phyloP scores from a whole-genome alignment of 441 rosid species.

The Bocquillonia castaneifolia region DNA sequence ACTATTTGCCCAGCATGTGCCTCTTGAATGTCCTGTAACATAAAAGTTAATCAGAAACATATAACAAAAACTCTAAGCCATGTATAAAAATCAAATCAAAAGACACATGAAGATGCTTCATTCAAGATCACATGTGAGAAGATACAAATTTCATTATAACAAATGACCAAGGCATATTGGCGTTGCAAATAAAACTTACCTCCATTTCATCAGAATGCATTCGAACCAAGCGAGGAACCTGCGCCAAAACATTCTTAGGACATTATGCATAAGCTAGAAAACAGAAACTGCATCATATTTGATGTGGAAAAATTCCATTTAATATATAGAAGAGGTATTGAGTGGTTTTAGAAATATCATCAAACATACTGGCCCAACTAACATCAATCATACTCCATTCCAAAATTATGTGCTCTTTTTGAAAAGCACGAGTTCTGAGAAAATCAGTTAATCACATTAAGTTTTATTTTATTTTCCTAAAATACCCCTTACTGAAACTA shows the following conservation, averaged over 20 bases:
- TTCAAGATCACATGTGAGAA: background rate
- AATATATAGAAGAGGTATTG: no score
- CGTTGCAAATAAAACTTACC: conserved; percentile 37
- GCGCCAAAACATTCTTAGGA: conserved; percentile 24
- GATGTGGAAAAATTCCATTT: background rate
- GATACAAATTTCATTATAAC: background rate
- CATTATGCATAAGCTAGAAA: conserved; percentile 12
- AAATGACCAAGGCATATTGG: conserved; percentile 3
- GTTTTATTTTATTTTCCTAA: no score
- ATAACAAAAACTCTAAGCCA: background rate
- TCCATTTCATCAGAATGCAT: conserved; percentile 99
- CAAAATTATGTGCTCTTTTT: no score
- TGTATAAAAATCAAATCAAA: background rate
- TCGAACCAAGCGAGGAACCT: conserved; percentile 95
- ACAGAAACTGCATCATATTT: background rate
- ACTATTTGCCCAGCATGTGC: conserved; percentile 98
- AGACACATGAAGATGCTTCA: background rate
- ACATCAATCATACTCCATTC: background rate
- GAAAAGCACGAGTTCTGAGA: no score
- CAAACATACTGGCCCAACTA: background rate
- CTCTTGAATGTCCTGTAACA: conserved; percentile 84
- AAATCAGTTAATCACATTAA: no score
- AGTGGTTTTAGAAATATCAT: background rate
- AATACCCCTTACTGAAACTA: no score
- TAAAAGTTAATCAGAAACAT: conserved; percentile 13